Conservation (phyloP, 1,284 basidiomycete genomes). For the Trichosporon inkin region DNA sequence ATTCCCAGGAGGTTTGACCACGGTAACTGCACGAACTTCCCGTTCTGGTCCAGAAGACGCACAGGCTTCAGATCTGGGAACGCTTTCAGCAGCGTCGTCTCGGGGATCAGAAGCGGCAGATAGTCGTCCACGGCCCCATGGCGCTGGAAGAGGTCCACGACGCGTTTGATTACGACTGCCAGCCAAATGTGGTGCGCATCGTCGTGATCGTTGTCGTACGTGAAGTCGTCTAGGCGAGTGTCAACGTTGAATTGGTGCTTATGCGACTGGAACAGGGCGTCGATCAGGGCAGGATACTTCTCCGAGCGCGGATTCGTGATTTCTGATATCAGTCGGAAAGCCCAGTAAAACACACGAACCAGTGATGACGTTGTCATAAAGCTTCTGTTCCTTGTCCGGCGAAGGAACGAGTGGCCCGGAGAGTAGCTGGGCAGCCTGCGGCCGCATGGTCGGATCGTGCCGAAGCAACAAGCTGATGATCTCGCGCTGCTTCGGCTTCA, state of each 20-base stretch:
- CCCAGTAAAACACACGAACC: slow-evolving; percentile 23
- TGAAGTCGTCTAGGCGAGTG: slow-evolving; percentile 61
- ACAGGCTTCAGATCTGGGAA: slow-evolving; percentile 63
- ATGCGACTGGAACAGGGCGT: slow-evolving; percentile 36
- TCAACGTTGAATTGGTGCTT: slow-evolving; percentile 59
- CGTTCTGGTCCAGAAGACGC: slow-evolving; percentile 72
- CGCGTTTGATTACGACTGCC: slow-evolving; percentile 64
- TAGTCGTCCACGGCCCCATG: slow-evolving; percentile 82
- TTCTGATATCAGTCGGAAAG: slow-evolving; percentile 24
- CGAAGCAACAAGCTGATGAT: slow-evolving; percentile 72
- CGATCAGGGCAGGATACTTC: slow-evolving; percentile 42
- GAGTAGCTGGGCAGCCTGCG: slow-evolving; percentile 77
- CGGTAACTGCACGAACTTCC: slow-evolving; percentile 74
- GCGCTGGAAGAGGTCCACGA: slow-evolving; percentile 72
- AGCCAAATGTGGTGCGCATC: slow-evolving; percentile 53
- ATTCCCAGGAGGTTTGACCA: slow-evolving; percentile 75
- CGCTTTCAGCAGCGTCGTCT: slow-evolving; percentile 55
- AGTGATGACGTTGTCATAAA: slow-evolving; percentile 38
- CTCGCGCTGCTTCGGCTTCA: slow-evolving; percentile 55
- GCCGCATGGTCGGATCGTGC: slow-evolving; percentile 76
- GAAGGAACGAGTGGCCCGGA: slow-evolving; percentile 65
- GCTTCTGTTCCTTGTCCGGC: slow-evolving; percentile 38
- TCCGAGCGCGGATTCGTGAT: slow-evolving; percentile 46
- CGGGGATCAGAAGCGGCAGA: slow-evolving; percentile 75
- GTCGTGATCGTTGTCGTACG: slow-evolving; percentile 77